Evolutionary conservation across 2,329 filamentous ascomycete species (phyloP).

Genomic region (Ceratocystis ficicola): DNA sequence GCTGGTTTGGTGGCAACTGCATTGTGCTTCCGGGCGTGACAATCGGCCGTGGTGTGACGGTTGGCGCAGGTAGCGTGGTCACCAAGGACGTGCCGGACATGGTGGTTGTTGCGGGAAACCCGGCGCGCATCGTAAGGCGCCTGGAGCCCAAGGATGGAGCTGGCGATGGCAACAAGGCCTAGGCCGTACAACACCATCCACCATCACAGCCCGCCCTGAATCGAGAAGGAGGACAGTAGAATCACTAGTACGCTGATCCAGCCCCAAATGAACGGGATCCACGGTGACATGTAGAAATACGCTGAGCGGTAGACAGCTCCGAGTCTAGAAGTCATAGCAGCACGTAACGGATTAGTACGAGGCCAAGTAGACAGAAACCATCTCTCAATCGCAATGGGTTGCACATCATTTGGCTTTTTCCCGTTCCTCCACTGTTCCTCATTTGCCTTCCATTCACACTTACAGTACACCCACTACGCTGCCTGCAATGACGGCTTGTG

Average conservation of each 20-base stretch:
- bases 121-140: constrained; percentile 42
- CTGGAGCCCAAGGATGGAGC: constrained; percentile 7
- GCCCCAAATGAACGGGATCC: constrained; percentile 84
- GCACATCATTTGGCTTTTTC: no score
- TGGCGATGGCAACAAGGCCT: constrained; percentile 2
- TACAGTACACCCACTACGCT: constrained; percentile 71
- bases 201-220: constrained; percentile 67
- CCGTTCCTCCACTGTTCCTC: neutral
- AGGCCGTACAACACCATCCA: neutral
- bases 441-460: constrained; percentile 28
- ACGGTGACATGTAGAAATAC: constrained; percentile 84
- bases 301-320: constrained; percentile 71
- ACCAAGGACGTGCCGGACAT: constrained; percentile 61
- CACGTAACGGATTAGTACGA: neutral
- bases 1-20: constrained; percentile 64
- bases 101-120: constrained; percentile 54
- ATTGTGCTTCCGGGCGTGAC: constrained; percentile 64
- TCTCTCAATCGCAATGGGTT: no score
- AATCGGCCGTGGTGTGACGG: constrained; percentile 58
- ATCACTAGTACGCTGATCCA: constrained; percentile 72
- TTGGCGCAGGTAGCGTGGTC: constrained; percentile 74
- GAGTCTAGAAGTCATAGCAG: constrained; percentile 38
- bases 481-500: constrained; percentile 68
- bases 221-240: constrained; percentile 81
- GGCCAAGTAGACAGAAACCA: no score